Base-by-base conservation (phyloP, 1,139 yeast species). In the Trichomonascaceae sp. region DNA sequence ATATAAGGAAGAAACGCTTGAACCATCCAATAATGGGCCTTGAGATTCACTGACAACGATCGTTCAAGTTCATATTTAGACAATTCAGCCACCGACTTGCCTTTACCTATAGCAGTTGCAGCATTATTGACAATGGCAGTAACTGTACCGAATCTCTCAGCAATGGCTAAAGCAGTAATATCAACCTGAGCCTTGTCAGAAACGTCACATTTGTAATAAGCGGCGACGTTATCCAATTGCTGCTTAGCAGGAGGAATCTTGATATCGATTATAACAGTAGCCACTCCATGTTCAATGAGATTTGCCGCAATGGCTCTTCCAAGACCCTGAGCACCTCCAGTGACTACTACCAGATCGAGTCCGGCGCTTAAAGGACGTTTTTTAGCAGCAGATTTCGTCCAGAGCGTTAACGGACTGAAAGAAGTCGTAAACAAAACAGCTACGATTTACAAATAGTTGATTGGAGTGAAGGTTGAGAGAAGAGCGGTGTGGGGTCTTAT, bases 121-220 rank as follows among this genome's bases (percentile, higher is more conserved):
- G 97, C 97, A 66, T 91, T 90, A 68, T 89, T 89, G 51, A 91
- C 77, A 13, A 91, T 71, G 1, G 88, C 75, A 0, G 89, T 79
- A 1, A 85, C 84, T 0, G 66, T 62, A 0, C 96, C 96, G 49
- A 83, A 67, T 55, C 66, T 63, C 7, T 54, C 22, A 43, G 66
- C 64, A 30, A 87, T 78, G n/a, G 52, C 59, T 4, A 66, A 62
- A 2, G 58, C 55, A 27, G 52, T 51, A 3, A 10, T 22, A 19
- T 53, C 50, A 20, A 64, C 56, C 24, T 53, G 54, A 6, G 45
- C 55, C 19, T 50, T 52, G 55, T 79, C 70, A 50, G 91, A 75
- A 8, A 90, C 86, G 68, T 90, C 95, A 66, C 96, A 87, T 51
- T 71, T 58, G 59, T 76, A 81, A 66, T 83, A 89, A 13, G 47